phyloP scores from a whole-genome alignment of 352 stramenopile genomes.

The Phytophthora boehmeriae region DNA sequence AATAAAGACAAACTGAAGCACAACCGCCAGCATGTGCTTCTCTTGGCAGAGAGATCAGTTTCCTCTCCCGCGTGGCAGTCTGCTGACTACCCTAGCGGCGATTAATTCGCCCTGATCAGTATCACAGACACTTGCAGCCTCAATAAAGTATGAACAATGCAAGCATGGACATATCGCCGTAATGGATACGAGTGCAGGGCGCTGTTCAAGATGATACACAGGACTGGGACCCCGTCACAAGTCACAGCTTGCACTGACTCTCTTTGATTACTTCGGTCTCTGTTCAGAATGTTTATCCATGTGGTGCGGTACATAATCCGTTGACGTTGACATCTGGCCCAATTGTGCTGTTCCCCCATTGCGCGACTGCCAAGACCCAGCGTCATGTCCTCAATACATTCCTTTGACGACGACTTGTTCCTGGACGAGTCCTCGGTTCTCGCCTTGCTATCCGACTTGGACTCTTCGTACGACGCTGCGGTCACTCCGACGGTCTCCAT shows the following conservation, averaged over 20 bases:
- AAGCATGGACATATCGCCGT: too few species aligned
- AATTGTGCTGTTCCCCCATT: not conserved
- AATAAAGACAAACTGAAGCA: constrained; percentile 31
- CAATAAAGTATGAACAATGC: too few species aligned
- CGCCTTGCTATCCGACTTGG: constrained; percentile 30
- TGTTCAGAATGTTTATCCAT: constrained; percentile 30
- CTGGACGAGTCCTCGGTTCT: constrained; percentile 32
- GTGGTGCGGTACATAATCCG: not conserved
- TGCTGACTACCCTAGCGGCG: too few species aligned
- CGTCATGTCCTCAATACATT: constrained; percentile 1
- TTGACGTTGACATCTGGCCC: not conserved
- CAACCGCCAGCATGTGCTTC: not conserved
- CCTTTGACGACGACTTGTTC: constrained; percentile 21
- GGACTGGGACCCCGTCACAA: not conserved
- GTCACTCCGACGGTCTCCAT: not conserved
- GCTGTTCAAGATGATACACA: too few species aligned
- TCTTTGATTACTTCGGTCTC: constrained; percentile 15
- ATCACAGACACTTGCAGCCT: too few species aligned
- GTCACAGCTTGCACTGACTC: not conserved
- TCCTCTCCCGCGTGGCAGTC: too few species aligned
- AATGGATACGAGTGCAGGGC: too few species aligned
- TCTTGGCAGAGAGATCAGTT: constrained; percentile 19
- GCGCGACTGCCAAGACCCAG: constrained; percentile 19
- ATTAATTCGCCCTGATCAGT: too few species aligned
- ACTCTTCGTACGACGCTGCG: constrained; percentile 3